Base-by-base conservation (phyloP, 768 basidiomycete species). In the Lentinula edodes region DNA sequence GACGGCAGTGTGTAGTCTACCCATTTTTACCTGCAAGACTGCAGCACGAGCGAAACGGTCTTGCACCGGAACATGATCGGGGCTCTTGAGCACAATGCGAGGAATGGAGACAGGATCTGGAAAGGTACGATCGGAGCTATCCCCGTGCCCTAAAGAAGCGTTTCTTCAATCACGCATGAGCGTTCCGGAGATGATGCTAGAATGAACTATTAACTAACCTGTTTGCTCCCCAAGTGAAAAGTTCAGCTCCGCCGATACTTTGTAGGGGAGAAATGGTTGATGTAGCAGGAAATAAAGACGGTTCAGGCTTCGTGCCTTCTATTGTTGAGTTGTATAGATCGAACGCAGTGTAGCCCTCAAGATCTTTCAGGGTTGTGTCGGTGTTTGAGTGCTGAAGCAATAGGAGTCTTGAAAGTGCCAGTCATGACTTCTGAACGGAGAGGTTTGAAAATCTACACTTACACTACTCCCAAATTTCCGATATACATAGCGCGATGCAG, bases 291-390 rank as follows among this genome's bases (percentile, higher is more conserved):
- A 36, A 23, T 23, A 48, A 15, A 34, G 28, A 59, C 60, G 58
- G 58, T 59, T 74, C 71, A 4, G 89, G 89, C 62, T 85, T 85
- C 3, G 90, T 91, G 34, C 83, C 89, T 69, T 83, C 79, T 63
- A 96, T 75, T 0, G 94, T 96, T 3, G 90, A 89, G 70, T 98
- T 98, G 75, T 93, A 97, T 38, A 98, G 74, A 69, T 98, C 95
- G 63, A 93, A 93, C 0, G 94, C 87, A 0, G 93, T 93, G 71
- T 95, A 90, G 0, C 91, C 96, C 66, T 98, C 96, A 34, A 78
- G 68, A 68, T 98, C 96, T 70, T 93, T 93, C 61, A 90, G 65
- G 5, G 80, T 74, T 0, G 78, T 73, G 70, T 97, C 91, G 23
- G 84, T 84, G 67, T 96, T 93, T 20, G 80, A 67, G 42, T 86